Base-by-base conservation (phyloP, 805 yeast genomes). In the Brettanomyces naardenensis region DNA sequence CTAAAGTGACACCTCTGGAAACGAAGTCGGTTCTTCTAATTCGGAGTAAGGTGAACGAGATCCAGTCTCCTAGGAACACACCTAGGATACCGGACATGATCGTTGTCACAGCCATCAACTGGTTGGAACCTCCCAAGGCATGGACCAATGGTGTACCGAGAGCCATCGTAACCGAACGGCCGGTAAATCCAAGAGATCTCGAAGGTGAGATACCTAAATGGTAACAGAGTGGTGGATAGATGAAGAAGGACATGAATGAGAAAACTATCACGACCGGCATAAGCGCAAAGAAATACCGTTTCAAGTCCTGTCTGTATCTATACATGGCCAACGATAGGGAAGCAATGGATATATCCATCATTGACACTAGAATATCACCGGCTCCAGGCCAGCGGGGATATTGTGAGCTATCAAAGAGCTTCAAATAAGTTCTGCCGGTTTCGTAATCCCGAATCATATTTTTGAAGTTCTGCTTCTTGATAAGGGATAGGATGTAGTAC, bases 341-440 rank as follows among this genome's bases (percentile, higher is more conserved):
- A 1, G 81, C 88, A 56, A 84, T 84, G 2, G 87, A 74, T 6
- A 81, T 70, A 49, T 83, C 92, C 81, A 84, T 78, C 46, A 83
- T 56, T 0, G 88, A 71, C 5, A 78, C 54, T 28, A 84, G 65
- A 14, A 84, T 64, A 52, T 84, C 94, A 2, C 95, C 95, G 11
- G 89, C 84, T 0, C 95, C 95, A 1, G 94, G 92, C 71, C 75
- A 70, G 17, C 57, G 52, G 3, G 53, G 46, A 38, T 51, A 48
- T 3, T 54, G 48, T 18, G 58, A 43, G 19, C 61, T 54, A 46
- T 69, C 69, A 54, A 81, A 80, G 20, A 84, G 63, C 40, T 69
- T 59, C 32, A 79, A 54, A 49, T 84, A 84, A 11, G 66, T 80
- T 38, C 78, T 66, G 0, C 89, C 89, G 0, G 90, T 83, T 45